These are phyloP conservation scores for Pascua sp. DNA, from an alignment of 1,284 basidiomycete species.

Conservation along the genomic window DNA sequence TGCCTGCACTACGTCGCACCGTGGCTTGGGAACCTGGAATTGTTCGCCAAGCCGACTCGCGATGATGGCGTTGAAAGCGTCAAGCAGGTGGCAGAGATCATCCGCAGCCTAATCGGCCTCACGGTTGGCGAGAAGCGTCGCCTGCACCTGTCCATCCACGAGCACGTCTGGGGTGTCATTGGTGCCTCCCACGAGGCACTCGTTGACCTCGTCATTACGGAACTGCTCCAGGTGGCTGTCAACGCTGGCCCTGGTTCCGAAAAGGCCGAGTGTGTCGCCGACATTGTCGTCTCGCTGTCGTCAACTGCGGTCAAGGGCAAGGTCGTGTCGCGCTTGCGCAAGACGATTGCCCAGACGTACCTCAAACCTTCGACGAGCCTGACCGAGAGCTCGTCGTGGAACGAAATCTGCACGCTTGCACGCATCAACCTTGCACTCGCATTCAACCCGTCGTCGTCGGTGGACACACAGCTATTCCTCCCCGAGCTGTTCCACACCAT, in stretches of 20 bases:
- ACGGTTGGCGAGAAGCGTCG: slow-evolving; percentile 66
- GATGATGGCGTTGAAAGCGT: slow-evolving; percentile 35
- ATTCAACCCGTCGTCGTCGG: slow-evolving; percentile 62
- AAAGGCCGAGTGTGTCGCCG: slow-evolving; percentile 69
- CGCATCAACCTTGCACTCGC: slow-evolving; percentile 69
- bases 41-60: slow-evolving; percentile 67
- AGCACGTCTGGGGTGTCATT: slow-evolving; percentile 70
- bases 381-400: slow-evolving; percentile 71
- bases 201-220: slow-evolving; percentile 69
- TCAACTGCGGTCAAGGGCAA: slow-evolving; percentile 74
- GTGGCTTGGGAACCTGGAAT: slow-evolving; percentile 75
- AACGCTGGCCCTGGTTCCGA: slow-evolving; percentile 73
- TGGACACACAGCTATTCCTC: slow-evolving; percentile 70
- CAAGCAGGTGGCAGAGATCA: slow-evolving; percentile 63
- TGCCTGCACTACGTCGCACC: slow-evolving; percentile 77
- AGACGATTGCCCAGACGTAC: slow-evolving; percentile 71
- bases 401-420: slow-evolving; percentile 73
- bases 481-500: slow-evolving; percentile 77
- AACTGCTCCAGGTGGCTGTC: slow-evolving; percentile 71
- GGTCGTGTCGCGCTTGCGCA: slow-evolving; percentile 71
- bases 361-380: slow-evolving; percentile 61
- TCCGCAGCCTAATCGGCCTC: slow-evolving; percentile 69
- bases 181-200: slow-evolving; percentile 63
- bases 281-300: slow-evolving; percentile 68
- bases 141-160: slow-evolving; percentile 64